A percentile compares a stretch with the other conserved stretches of the same genome.
Conservation (phyloP, 2,329 filamentous ascomycete genomes). For the Cladosporium sphaerospermum region DNA sequence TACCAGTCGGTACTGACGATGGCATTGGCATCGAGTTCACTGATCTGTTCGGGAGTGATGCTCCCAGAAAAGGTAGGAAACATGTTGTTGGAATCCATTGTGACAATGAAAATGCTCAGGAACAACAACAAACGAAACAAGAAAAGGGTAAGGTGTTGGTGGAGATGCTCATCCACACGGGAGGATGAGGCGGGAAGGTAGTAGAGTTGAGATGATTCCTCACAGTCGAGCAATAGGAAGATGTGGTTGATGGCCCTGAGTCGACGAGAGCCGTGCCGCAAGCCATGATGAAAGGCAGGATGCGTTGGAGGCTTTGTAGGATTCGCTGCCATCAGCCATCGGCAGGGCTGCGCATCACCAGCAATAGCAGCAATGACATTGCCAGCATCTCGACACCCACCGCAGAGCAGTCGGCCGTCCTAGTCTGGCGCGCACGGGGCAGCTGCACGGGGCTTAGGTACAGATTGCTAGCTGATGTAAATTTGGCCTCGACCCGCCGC, state of each 20-base stretch:
- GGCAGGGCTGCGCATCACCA: constrained; percentile 9
- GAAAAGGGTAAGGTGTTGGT: constrained; percentile 19
- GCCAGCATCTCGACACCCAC: constrained; percentile 6
- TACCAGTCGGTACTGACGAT: constrained; percentile 26
- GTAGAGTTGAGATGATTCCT: constrained; percentile 2
- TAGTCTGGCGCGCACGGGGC: constrained; percentile 8
- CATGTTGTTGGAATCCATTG: constrained; percentile 26
- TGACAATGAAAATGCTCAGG: constrained; percentile 4
- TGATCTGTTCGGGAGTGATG: constrained; percentile 26
- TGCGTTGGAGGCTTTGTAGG: constrained; percentile 10
- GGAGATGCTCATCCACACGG: constrained; percentile 22
- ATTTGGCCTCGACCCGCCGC: constrained; percentile 9
- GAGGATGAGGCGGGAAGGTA: constrained; percentile 10
- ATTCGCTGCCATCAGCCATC: constrained; percentile 9
- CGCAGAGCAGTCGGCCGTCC: constrained; percentile 2
- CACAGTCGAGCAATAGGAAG: constrained; percentile 3
- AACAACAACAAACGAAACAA: constrained; percentile 10
- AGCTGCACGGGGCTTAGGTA: constrained; percentile 13
- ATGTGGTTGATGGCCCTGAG: not conserved
- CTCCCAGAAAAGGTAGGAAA: constrained; percentile 22
- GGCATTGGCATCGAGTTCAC: constrained; percentile 18
- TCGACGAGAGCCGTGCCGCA: constrained; percentile 2
- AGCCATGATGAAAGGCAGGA: constrained; percentile 8
- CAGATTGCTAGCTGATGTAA: constrained; percentile 12
- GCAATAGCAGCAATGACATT: constrained; percentile 11